Percentiles rank a stretch among this genome's conserved stretches.
Evolutionary conservation across 305 asterid species (phyloP).

Genomic region (Solanum hybrid): DNA sequence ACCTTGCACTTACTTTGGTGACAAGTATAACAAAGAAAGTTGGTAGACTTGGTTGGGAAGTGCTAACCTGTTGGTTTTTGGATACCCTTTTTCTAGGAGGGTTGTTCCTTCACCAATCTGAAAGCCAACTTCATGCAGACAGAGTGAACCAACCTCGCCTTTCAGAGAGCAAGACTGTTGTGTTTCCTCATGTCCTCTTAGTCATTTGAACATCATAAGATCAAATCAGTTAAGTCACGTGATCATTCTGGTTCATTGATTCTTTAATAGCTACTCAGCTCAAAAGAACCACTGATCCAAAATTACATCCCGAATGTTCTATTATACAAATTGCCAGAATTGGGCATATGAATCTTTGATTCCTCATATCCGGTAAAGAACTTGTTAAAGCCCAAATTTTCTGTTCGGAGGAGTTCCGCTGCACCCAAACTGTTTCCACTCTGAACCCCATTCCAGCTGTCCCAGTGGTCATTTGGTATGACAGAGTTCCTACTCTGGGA

Average conservation of each 20-base stretch:
- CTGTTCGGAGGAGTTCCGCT: conserved; percentile 59
- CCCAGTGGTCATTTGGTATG: conserved; percentile 66
- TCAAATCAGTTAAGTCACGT: conserved; percentile 14
- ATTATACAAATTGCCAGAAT: conserved; percentile 57
- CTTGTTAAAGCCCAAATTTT: conserved; percentile 46
- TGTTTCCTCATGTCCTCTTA: conserved; percentile 10
- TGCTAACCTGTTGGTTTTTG: conserved; percentile 57
- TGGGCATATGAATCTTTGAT: conserved; percentile 46
- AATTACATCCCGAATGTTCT: conserved; percentile 62
- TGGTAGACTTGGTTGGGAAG: background rate
- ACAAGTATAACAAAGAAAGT: background rate
- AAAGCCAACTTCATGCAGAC: conserved; percentile 45
- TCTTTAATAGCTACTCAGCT: conserved; percentile 10
- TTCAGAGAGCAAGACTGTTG: conserved; percentile 11
- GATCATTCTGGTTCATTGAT: conserved; percentile 15
- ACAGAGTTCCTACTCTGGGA: conserved; percentile 51
- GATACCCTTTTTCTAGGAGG: conserved; percentile 40
- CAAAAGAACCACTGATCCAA: conserved; percentile 5
- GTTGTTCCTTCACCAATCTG: conserved; percentile 62
- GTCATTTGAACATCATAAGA: conserved; percentile 7
- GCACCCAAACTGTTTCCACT: conserved; percentile 48
- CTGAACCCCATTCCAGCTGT: conserved; percentile 64
- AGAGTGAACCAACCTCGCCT: conserved; percentile 22
- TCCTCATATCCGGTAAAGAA: conserved; percentile 65
- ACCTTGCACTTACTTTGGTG: background rate